Base-by-base conservation (phyloP, 2,329 filamentous ascomycete genomes). In the Cordyceps tenuipes region DNA sequence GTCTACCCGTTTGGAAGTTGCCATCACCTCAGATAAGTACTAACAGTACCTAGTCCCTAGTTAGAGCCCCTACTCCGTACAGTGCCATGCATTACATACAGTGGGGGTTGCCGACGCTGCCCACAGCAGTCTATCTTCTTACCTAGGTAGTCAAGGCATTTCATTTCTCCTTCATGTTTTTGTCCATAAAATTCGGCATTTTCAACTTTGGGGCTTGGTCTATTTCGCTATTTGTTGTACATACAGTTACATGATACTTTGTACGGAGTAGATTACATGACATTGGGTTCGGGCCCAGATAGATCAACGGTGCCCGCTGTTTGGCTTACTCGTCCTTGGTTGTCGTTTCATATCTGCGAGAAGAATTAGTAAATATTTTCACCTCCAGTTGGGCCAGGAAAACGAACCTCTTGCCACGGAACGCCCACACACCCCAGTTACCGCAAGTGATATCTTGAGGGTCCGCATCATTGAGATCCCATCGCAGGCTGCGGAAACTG, bases 391-490 rank as follows among this genome's bases (percentile, higher is more conserved):
- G 17, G 31, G 23, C 41, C 46, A 62, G 41, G 54, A 10, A 36
- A 48, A 74, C 83, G 67, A 83, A 97, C 84, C 93, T 88, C 84
- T 99, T 99, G 67, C 94, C 94, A 75, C 94, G 85, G 79, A 99
- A 99, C 15, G 88, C 91, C 91, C 95, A 99, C 2, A 96, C 79
- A 12, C 94, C 94, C 91, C 91, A 99, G 74, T 99, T 99, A 59
- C 94, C 93, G 69, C 91, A 95, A 67, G 88, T 96, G 63, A 97
- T 80, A 73, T 97, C 94, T 70, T 95, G 90, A 7, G 93, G 92
- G 71, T 97, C 94, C 64, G 94, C 77, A 70, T 99, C 95, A 69
- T 99, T 97, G 69, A 99, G 74, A 75, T 99, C 95, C 95, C 95
- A 99, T 68, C 93, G 82, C 71, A 97, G 75, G 76, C 94, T 99